Base-by-base conservation (phyloP, 805 yeast species). In the Priceomyces melissophilus region DNA sequence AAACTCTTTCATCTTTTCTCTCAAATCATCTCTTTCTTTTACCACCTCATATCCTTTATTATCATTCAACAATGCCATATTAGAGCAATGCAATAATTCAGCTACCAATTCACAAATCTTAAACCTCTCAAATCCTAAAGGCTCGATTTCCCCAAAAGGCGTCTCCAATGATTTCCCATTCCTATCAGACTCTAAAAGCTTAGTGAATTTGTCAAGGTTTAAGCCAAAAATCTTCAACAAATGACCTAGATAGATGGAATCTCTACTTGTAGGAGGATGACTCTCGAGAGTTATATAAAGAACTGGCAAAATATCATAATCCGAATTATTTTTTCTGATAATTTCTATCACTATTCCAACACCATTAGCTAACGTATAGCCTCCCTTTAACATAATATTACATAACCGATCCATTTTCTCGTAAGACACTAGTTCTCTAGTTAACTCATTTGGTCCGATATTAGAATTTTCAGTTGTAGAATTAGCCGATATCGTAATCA, bases 301-400 rank as follows among this genome's bases (percentile, higher is more conserved):
- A 32, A 70, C 70, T 2, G 74, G 75, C 36, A 70, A 60, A 40
- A 68, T 61, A 47, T 70, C 76, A 46, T 70, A 70, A 48, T 70
- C 76, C 13, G 73, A 67, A 45, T 70, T 70, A 46, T 70, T 70
- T 41, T 70, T 70, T 14, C 76, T 52, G 42, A 70, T 70, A 37
- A 70, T 69, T 42, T 70, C 76, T 40, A 70, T 70, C 35, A 70
- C 61, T 38, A 70, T 70, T 3, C 76, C 76, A n/a, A 70, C 76
- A 7, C 74, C 75, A 41, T 69, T 70, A n/a, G 73, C 70, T 45
- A 70, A 58, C 4, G 73, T 71, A 41, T 67, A 67, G 2, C 74
- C 73, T n/a, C 75, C 74, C 38, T 66, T 61, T 30, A 69, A 55
- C 76, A 70, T 70, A 35, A 67, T 60, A 26, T 55, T 43, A 42